Percentiles rank a stretch among this genome's conserved stretches.
These are phyloP conservation scores for Suhomyces bribrorum DNA, from an alignment of 1,139 yeast species.

Conservation along the genomic window DNA sequence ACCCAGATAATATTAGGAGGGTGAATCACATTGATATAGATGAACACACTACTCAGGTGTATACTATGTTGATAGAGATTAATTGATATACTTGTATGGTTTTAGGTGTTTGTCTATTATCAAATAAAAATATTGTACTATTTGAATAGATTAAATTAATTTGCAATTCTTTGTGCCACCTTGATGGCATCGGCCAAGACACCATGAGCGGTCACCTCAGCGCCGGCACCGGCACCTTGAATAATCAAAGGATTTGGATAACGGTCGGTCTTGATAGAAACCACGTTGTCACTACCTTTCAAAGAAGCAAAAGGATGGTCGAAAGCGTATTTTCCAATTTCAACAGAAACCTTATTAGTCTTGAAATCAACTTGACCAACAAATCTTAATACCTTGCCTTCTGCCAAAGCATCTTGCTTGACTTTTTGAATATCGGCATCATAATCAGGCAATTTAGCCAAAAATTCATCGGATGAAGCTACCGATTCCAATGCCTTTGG, in stretches of 20 bases:
- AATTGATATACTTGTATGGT: neutral
- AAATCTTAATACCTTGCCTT: slow-evolving; percentile 85
- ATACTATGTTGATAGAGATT: too few species aligned
- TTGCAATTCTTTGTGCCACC: slow-evolving; percentile 80
- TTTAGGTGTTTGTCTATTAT: too few species aligned
- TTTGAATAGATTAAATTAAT: slow-evolving; percentile 17
- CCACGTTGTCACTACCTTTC: slow-evolving; percentile 94
- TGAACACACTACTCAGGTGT: too few species aligned
- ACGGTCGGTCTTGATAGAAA: slow-evolving; percentile 87
- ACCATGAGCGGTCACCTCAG: slow-evolving; percentile 98
- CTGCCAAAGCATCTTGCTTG: slow-evolving; percentile 78
- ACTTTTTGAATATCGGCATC: slow-evolving; percentile 77
- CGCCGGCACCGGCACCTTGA: slow-evolving; percentile 99
- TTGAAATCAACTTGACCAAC: slow-evolving; percentile 87
- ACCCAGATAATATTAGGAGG: too few species aligned
- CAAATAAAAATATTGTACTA: neutral
- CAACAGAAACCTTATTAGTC: slow-evolving; percentile 71
- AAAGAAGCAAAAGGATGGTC: slow-evolving; percentile 96
- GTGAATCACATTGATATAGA: too few species aligned
- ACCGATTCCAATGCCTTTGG: slow-evolving; percentile 83
- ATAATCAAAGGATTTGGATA: slow-evolving; percentile 89
- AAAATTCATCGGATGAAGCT: slow-evolving; percentile 70
- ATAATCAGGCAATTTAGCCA: slow-evolving; percentile 76
- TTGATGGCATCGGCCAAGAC: slow-evolving; percentile 91
- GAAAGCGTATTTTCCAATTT: slow-evolving; percentile 77